Base-by-base conservation (phyloP, 1,284 basidiomycete species). In the Phellinidium pouzarii region DNA sequence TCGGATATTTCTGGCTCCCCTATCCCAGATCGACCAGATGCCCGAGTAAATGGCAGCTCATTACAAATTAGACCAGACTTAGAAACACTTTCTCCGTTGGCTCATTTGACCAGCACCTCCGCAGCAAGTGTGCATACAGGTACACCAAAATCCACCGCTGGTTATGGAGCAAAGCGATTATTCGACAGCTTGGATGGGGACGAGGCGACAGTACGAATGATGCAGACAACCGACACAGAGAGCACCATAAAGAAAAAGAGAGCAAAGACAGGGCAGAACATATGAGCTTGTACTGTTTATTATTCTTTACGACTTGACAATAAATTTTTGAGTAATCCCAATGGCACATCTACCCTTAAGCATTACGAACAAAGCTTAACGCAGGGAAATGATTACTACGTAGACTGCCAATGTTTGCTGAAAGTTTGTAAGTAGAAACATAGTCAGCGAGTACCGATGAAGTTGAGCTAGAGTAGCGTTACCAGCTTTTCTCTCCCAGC, bases 401-500 rank as follows among this genome's bases (percentile, higher is more conserved):
- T 41, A 53, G 22, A 12, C 17, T 42, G 4, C 51, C 55, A 9
- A 57, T 37, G 22, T 57, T 57, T 19, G 44, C 55, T 57, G 36
- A 14, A 19, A 22, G 37, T 8, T n/a, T 34, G 23, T 7, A 23
- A 43, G 9, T 45, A 22, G 9, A 22, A 22, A 3, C 23, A 27
- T 4, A 17, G 19, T 26, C 31, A 27, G 14, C 4, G 23, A 11
- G 12, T 5, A 27, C 2, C 11, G 17, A 42, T 20, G 7, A 0
- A 11, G 14, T 11, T 8, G 31, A 34, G 31, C 11, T 14, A 8
- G 7, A 6, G 6, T 4, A 47, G 23, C 25, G 38, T 25, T 42
- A 57, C 55, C 51, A 20, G 55, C 29, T 50, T 48, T 49, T 45
- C 52, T 50, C 8, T 54, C 48, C 55, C 55, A 53, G n/a, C 26